Evolutionary conservation across 2,329 filamentous ascomycete genomes (phyloP).

Genomic region (Capronia coronata): DNA sequence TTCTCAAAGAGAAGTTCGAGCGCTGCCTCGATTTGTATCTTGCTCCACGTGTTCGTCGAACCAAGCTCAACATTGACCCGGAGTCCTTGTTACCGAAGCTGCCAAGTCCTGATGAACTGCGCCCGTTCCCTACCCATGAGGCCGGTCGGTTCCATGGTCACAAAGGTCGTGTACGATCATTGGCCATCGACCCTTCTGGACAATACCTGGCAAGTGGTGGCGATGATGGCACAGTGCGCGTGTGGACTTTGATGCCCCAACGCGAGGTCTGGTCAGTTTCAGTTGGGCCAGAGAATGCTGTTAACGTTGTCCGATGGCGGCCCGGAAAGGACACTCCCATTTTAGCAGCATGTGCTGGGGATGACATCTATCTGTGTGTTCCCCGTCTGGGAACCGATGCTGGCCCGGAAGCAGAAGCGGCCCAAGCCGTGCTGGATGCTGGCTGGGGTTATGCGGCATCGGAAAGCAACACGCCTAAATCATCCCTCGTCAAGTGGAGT

Average conservation of each 20-base stretch:
- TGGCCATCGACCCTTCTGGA: slow-evolving; percentile 78
- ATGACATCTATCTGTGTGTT: slow-evolving; percentile 77
- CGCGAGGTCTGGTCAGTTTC: slow-evolving; percentile 81
- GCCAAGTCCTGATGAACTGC: slow-evolving; percentile 84
- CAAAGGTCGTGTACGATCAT: slow-evolving; percentile 75
- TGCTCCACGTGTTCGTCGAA: slow-evolving; percentile 83
- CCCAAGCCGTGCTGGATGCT: slow-evolving; percentile 69
- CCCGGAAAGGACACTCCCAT: slow-evolving; percentile 74
- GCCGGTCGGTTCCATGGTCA: slow-evolving; percentile 84
- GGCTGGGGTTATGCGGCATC: slow-evolving; percentile 86
- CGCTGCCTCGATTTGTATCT: slow-evolving; percentile 92
- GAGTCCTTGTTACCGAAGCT: slow-evolving; percentile 87
- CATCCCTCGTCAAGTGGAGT: slow-evolving; percentile 62
- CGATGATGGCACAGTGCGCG: slow-evolving; percentile 83
- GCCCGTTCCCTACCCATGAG: slow-evolving; percentile 87
- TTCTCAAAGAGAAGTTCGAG: slow-evolving; percentile 95
- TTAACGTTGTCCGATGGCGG: slow-evolving; percentile 84
- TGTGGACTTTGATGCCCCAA: slow-evolving; percentile 83
- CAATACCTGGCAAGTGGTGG: slow-evolving; percentile 85
- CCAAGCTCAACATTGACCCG: slow-evolving; percentile 93
- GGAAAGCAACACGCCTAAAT: slow-evolving; percentile 52
- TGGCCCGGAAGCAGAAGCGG: slow-evolving; percentile 49
- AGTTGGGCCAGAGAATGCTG: slow-evolving; percentile 64
- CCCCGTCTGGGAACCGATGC: slow-evolving; percentile 49
- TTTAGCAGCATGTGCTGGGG: slow-evolving; percentile 74